A percentile compares a stretch with the other conserved stretches of the same genome.
Conservation (phyloP, 192 early-diverging fungal genomes). For the Podila verticillata region DNA sequence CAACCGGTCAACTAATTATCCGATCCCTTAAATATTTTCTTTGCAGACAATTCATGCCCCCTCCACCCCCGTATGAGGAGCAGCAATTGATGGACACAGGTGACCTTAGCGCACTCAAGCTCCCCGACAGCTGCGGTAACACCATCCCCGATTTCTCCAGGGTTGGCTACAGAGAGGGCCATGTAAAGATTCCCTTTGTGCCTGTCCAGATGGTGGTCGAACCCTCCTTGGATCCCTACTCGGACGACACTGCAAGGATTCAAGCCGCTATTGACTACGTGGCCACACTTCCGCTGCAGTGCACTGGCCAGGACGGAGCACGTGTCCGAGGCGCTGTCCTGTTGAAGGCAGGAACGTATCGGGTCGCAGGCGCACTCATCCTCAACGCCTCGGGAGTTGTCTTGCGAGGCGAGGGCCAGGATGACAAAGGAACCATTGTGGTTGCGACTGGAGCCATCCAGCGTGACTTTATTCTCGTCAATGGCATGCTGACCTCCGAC, state of each 20-base stretch:
- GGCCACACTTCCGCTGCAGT: constrained; percentile 13
- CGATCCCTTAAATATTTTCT: neutral
- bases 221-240: constrained; percentile 22
- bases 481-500: constrained; percentile 35
- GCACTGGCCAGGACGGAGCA: constrained; percentile 26
- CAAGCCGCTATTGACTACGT: constrained; percentile 36
- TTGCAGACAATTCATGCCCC: constrained; percentile 12
- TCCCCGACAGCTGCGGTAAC: constrained; percentile 24
- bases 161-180: constrained; percentile 45
- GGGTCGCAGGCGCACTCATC: constrained; percentile 36
- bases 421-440: constrained; percentile 24
- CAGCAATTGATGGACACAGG: neutral
- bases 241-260: constrained; percentile 35
- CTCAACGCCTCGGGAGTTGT: constrained; percentile 37
- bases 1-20: neutral
- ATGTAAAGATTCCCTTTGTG: constrained; percentile 31
- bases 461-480: constrained; percentile 43
- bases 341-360: constrained; percentile 35
- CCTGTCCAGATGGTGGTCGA: constrained; percentile 37
- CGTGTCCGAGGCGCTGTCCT: constrained; percentile 37
- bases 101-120: constrained; percentile 9
- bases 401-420: constrained; percentile 43
- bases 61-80: constrained; percentile 15
- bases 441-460: constrained; percentile 45
- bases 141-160: constrained; percentile 41